Percentiles rank a stretch among this genome's conserved stretches.
Evolutionary conservation across 116 monocot genomes (phyloP).

Genomic region (Iris pallida): DNA sequence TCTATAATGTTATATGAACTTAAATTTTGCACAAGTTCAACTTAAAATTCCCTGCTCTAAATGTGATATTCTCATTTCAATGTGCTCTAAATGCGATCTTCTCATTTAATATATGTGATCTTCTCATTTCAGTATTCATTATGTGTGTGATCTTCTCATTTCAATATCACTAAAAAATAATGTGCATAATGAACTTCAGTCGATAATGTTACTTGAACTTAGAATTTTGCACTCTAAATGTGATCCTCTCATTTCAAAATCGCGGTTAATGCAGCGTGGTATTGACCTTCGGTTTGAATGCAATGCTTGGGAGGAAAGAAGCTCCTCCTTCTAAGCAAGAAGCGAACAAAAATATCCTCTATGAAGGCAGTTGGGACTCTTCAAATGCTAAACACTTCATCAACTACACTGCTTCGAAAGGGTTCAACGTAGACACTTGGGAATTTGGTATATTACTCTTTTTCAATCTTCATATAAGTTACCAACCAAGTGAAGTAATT

Average conservation of each 20-base stretch:
- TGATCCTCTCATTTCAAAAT: too few relatives aligned
- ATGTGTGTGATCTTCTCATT: too few relatives aligned
- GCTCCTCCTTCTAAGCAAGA: background rate
- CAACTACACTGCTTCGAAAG: slow-evolving; percentile 43
- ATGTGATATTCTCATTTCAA: background rate
- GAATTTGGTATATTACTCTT: slow-evolving; percentile 45
- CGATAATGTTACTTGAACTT: too few relatives aligned
- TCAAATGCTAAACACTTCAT: slow-evolving; percentile 64
- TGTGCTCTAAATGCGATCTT: too few relatives aligned
- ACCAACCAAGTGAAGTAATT: background rate
- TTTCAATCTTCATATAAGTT: background rate
- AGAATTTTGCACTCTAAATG: too few relatives aligned
- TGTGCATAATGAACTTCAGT: too few relatives aligned
- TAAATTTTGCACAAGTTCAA: too few relatives aligned
- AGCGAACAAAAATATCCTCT: slow-evolving; percentile 8
- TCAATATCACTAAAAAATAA: too few relatives aligned
- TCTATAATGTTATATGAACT: too few relatives aligned
- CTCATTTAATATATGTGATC: too few relatives aligned
- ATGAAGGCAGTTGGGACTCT: slow-evolving; percentile 53
- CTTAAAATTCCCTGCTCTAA: too few relatives aligned
- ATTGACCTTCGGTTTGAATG: slow-evolving; percentile 77
- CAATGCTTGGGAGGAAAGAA: slow-evolving; percentile 49
- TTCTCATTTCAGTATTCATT: too few relatives aligned
- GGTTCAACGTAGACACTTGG: slow-evolving; percentile 76
- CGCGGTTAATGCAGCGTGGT: slow-evolving; percentile 67